Base-by-base conservation (phyloP, 805 yeast species). In the Candida cerambycidarum region DNA sequence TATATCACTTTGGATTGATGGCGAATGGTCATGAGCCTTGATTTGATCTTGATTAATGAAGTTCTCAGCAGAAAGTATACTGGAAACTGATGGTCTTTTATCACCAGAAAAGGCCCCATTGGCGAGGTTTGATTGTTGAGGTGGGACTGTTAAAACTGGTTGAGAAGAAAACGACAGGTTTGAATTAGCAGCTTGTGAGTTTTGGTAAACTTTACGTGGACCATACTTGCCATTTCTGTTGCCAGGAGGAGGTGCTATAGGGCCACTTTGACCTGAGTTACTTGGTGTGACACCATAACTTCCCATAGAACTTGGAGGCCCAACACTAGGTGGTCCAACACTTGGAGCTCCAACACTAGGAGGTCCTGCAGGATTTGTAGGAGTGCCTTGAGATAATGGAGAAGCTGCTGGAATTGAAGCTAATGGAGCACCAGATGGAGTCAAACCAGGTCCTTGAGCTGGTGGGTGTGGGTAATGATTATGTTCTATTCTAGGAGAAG, bases 1-100 rank as follows among this genome's bases (percentile, higher is more conserved):
- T 7, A 60, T 48, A 43, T 63, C 69, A 47, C 69, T 63, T 23
- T 62, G 67, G 17, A 56, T 44, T 3, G 66, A 56, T 5, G 67
- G 60, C 2, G 67, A 57, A 41, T 53, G 59, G 8, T 47, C 46
- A 37, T 55, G 58, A 12, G 36, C 45, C 17, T 51, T 39, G 16
- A 47, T 49, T 31, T 53, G 54, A 15, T 36, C 46, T 17, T 44
- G 45, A 23, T 51, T 45, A 7, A 35, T 45, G 41, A 45, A 50
- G 42, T 52, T 54, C 10, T 57, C 63, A 13, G 46, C 38, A 4
- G 62, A 53, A 2, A 50, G 13, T 4, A 51, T 47, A 39, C 58
- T 56, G 1, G 53, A 51, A 15, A 58, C 52, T 4, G 64, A 58
- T 4, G 49, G 53, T 33, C 58, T 44, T 39, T 59, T 57, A 3